Conservation (phyloP, 2,329 filamentous ascomycete species). For the Xylaria sp. region DNA sequence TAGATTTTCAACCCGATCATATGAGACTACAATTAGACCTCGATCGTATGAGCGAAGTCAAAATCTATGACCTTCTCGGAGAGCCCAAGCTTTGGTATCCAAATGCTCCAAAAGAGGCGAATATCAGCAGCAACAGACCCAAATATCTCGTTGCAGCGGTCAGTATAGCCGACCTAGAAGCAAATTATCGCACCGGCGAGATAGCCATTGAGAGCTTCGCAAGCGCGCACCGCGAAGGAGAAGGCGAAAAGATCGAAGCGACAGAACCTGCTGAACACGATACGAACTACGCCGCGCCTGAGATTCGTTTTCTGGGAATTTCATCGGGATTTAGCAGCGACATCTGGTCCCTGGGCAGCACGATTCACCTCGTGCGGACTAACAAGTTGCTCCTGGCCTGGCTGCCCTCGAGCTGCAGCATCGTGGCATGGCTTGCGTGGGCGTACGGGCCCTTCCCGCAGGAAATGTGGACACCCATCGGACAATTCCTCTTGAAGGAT, state of each 20-base stretch:
- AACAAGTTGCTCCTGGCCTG: background rate
- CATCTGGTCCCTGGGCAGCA: conserved; percentile 13
- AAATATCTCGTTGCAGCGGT: conserved; percentile 7
- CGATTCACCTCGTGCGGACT: conserved; percentile 10
- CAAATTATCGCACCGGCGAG: conserved; percentile 6
- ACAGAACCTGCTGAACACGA: background rate
- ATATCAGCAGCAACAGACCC: background rate
- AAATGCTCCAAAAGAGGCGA: background rate
- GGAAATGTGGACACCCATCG: background rate
- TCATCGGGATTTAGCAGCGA: conserved; percentile 4
- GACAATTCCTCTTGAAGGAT: conserved; percentile 5
- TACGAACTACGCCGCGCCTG: conserved; percentile 5
- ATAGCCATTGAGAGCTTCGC: conserved; percentile 11
- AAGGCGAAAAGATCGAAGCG: background rate
- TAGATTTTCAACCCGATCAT: conserved; percentile 13
- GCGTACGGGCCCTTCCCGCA: conserved; percentile 11
- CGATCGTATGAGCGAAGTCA: background rate
- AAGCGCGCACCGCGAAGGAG: background rate
- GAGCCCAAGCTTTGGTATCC: conserved; percentile 7
- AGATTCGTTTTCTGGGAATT: conserved; percentile 7
- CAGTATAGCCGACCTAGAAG: background rate
- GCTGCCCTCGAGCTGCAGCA: conserved; percentile 7
- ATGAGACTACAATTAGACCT: conserved; percentile 11
- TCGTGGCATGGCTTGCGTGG: conserved; percentile 12
- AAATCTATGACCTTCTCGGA: conserved; percentile 2